Conservation (phyloP, 768 basidiomycete genomes). For the Panaeolus cyanescens region DNA sequence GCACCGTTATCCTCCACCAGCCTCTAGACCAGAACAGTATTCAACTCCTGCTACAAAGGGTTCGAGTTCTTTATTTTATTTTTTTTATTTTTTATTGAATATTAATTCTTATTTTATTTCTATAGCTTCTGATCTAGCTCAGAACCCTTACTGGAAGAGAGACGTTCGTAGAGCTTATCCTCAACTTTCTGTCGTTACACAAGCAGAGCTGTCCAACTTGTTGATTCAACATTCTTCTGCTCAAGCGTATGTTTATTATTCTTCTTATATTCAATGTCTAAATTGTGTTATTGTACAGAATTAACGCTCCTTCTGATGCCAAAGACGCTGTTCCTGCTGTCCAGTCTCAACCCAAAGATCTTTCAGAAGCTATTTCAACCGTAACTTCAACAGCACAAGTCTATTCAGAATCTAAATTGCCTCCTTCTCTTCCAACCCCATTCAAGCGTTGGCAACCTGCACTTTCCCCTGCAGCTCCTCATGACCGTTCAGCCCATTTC, state of each 20-base stretch:
- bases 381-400: conserved; percentile 58
- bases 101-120: neutral
- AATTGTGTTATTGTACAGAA: conserved; percentile 32
- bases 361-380: conserved; percentile 72
- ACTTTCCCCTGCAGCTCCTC: conserved; percentile 76
- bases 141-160: conserved; percentile 96
- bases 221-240: conserved; percentile 77
- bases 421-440: conserved; percentile 71
- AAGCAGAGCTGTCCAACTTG: conserved; percentile 76
- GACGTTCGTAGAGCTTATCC: conserved; percentile 92
- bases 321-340: conserved; percentile 46
- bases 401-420: conserved; percentile 65
- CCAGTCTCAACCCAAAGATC: conserved; percentile 50
- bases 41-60: conserved; percentile 90
- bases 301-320: conserved; percentile 51
- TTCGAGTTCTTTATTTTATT: conserved; percentile 22
- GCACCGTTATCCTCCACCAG: conserved; percentile 86
- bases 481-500: conserved; percentile 81
- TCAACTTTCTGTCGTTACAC: conserved; percentile 87
- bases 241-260: conserved; percentile 53
- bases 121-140: conserved; percentile 79
- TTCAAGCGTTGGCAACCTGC: conserved; percentile 77
- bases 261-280: neutral
- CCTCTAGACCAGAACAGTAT: conserved; percentile 84
- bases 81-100: neutral